Base-by-base conservation (phyloP, 2,329 filamentous ascomycete genomes). In the Aspergillus pseudoterreus region DNA sequence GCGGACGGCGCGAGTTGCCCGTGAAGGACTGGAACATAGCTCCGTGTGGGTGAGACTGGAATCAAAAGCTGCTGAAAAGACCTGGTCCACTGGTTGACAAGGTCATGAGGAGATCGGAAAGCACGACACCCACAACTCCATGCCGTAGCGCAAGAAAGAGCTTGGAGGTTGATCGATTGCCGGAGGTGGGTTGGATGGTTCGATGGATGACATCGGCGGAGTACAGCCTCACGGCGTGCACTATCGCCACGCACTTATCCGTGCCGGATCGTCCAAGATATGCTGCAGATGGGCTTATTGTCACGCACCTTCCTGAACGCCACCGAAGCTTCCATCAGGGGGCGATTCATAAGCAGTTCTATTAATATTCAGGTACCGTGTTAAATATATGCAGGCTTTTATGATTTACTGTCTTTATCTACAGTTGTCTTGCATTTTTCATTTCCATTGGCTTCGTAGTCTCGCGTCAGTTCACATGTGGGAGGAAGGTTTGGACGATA, bases 11-110 rank as follows among this genome's bases (percentile, higher is more conserved):
- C 63, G 90, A 89, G 72, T 76, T 89, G 62, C 94, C 94, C 21
- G 89, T 94, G 75, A 99, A 99, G 49, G 88, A 91, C 55, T 88
- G 86, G 75, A 94, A 95, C 92, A 96, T 96, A 61, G 66, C 68
- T 58, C 52, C 33, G 54, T 47, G 17, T 49, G 51, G 48, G 47
- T 52, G 50, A 52, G 43, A 51, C 27, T 15, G 42, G 47, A 45
- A 50, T 45, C 43, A 41, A 35, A 46, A 44, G 45, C 50, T 47
- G 52, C 47, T 32, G 43, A 42, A 39, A 38, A 49, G 32, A 41
- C 43, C 45, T 41, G 24, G 45, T 45, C 49, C 43, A 47, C 47
- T 14, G 38, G 41, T 30, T 45, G 12, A 33, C 35, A 47, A 27
- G 52, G 30, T 39, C 48, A 44, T 61, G 48, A 19, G 52, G 47